These are phyloP conservation scores for Saccharomycopsis hybrid DNA, from an alignment of 1,139 yeast species.

Conservation along the genomic window DNA sequence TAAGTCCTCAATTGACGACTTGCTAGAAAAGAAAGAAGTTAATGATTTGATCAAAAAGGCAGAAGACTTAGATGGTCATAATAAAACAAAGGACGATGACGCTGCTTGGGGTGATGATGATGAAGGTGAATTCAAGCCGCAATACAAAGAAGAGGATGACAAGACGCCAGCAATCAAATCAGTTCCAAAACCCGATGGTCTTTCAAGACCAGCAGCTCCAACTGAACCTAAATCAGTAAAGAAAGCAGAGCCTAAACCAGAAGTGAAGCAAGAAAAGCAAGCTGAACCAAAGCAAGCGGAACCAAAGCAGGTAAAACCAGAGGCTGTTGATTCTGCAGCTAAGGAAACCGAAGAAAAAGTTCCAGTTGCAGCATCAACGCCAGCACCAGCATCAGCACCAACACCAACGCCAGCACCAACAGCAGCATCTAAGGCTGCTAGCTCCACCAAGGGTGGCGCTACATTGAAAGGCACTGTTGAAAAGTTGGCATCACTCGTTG, in stretches of 20 bases:
- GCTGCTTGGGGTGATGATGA: slow-evolving; percentile 32
- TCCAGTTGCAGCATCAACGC: slow-evolving; percentile 21
- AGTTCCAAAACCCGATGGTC: slow-evolving; percentile 4
- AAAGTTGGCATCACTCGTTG: slow-evolving; percentile 50
- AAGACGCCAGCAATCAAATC: slow-evolving; percentile 12
- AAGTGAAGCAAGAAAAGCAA: slow-evolving; percentile 25
- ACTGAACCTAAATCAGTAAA: slow-evolving; percentile 10
- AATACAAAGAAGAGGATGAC: slow-evolving; percentile 8
- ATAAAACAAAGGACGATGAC: slow-evolving; percentile 27
- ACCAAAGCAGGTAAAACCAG: slow-evolving; percentile 20
- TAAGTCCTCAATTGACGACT: slow-evolving; percentile 36
- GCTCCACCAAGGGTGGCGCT: slow-evolving; percentile 38
- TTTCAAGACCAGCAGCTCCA: slow-evolving; percentile 18
- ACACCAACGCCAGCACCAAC: slow-evolving; percentile 21
- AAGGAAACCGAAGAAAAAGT: slow-evolving; percentile 24
- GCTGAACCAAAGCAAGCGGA: slow-evolving; percentile 24
- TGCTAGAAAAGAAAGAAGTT: slow-evolving; percentile 43
- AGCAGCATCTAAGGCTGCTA: slow-evolving; percentile 26
- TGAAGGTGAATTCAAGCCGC: slow-evolving; percentile 28
- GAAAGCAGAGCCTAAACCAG: slow-evolving; percentile 16
- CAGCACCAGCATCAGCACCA: slow-evolving; percentile 22
- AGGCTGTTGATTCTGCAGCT: slow-evolving; percentile 20
- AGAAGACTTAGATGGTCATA: slow-evolving; percentile 36
- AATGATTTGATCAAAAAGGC: slow-evolving; percentile 46
- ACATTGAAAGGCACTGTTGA: slow-evolving; percentile 69